Base-by-base conservation (phyloP, 805 yeast species). In the Hanseniaspora vineae region DNA sequence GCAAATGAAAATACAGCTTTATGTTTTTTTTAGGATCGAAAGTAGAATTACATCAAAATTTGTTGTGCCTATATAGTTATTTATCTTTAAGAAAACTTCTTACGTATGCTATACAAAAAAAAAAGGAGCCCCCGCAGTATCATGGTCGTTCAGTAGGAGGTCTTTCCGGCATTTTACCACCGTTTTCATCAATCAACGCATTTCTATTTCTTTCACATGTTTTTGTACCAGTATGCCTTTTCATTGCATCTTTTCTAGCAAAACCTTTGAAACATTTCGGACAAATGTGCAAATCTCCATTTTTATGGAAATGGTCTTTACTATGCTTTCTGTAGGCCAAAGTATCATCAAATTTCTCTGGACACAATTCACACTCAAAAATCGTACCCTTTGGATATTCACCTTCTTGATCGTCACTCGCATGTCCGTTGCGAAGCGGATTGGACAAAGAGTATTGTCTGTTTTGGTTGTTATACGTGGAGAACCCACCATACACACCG, bases 241-340 rank as follows among this genome's bases (percentile, higher is more conserved):
- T 84, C 55, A 84, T 67, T 0, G 92, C 92, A 64, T 84, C 94
- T 56, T 81, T 82, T 44, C 94, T 67, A 1, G 92, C 90, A 70
- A 84, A 84, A 0, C 92, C 89, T 58, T 84, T 84, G 35, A 85
- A 86, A 66, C 94, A 84, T 15, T 70, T 65, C 6, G 80, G 77
- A 62, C 94, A 84, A 44, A 82, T 77, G 57, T 84, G 89, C 9
- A 85, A 75, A 1, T 81, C 76, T 20, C 78, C 71, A 29, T 48
- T 48, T 45, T 44, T 48, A 14, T 40, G 58, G 44, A 81, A 64
- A 63, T 84, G 94, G 42, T 81, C 85, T 57, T 83, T 78, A 55
- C 80, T 84, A 58, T 83, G 92, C 48, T 90, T 70, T 58, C 80
- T 79, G 54, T 82, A 68, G 62, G 82, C 90, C 2, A 81, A 73